A percentile compares a stretch with the other conserved stretches of the same genome.
phyloP scores from a whole-genome alignment of 2,329 filamentous ascomycete genomes.

The Penicillium sp. region DNA sequence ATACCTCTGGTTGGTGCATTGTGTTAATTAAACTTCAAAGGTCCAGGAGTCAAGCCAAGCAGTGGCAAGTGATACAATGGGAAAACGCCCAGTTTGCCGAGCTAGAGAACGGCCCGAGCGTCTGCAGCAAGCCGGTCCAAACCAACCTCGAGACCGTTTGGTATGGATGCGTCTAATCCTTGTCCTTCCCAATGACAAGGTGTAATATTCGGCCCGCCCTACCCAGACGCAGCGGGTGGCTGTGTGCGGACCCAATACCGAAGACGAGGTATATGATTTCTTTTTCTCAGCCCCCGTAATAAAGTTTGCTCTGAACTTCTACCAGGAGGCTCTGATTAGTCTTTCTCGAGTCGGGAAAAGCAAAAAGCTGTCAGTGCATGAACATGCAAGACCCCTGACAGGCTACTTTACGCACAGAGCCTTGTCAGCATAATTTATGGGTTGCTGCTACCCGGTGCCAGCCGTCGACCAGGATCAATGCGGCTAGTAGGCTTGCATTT shows the following conservation, averaged over 20 bases:
- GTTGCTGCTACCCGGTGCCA: background rate
- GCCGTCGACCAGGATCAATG: constrained; percentile 6
- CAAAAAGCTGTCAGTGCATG: constrained; percentile 1
- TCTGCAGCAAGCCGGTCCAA: constrained; percentile 4
- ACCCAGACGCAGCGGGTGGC: constrained; percentile 3
- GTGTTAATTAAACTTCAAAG: background rate
- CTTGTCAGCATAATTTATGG: constrained; percentile 1
- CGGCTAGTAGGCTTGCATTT: constrained; percentile 6
- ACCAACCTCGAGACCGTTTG: constrained; percentile 3
- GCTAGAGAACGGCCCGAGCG: constrained; percentile 8
- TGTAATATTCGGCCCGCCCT: background rate
- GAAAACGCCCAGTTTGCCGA: background rate
- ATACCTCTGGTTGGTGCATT: background rate
- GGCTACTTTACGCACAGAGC: background rate
- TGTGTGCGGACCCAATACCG: background rate
- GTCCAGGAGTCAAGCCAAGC: background rate
- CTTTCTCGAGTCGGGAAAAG: constrained; percentile 1
- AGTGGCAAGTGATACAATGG: background rate
- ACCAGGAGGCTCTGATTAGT: background rate
- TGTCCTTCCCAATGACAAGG: constrained; percentile 1
- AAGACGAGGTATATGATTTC: background rate
- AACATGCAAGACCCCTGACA: constrained; percentile 4
- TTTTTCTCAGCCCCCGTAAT: constrained; percentile 1
- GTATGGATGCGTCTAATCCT: constrained; percentile 10
- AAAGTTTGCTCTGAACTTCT: background rate